phyloP scores from a whole-genome alignment of 2,329 filamentous ascomycete species.

The Teratosphaeria destructans region DNA sequence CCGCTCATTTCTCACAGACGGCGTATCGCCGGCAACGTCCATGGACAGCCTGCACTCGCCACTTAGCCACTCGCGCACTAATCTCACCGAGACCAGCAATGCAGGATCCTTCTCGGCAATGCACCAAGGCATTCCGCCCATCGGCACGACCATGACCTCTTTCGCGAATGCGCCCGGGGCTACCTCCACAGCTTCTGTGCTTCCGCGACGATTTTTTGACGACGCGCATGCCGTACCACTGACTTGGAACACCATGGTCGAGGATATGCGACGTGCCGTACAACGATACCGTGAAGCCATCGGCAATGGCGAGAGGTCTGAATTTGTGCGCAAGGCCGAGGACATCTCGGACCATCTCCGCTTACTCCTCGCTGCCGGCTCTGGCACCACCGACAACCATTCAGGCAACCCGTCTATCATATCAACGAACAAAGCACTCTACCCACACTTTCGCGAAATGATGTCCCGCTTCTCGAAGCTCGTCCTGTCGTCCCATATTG shows the following conservation, averaged over 20 bases:
- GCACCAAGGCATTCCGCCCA: constrained; percentile 35
- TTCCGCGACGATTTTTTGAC: constrained; percentile 81
- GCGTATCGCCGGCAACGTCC: constrained; percentile 75
- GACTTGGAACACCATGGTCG: constrained; percentile 80
- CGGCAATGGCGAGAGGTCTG: constrained; percentile 67
- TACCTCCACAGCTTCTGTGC: constrained; percentile 30
- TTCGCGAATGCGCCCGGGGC: constrained; percentile 40
- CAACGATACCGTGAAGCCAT: constrained; percentile 88
- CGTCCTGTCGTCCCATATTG: constrained; percentile 94
- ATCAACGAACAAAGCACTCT: constrained; percentile 91
- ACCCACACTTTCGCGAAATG: constrained; percentile 96
- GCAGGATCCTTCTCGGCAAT: constrained; percentile 37
- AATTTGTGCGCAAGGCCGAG: constrained; percentile 90
- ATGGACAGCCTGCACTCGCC: constrained; percentile 81
- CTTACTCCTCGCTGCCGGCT: constrained; percentile 85
- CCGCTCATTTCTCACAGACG: constrained; percentile 55
- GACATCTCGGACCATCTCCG: constrained; percentile 96
- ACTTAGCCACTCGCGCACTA: constrained; percentile 46
- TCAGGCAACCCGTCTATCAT: constrained; percentile 99
- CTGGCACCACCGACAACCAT: constrained; percentile 95
- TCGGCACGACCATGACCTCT: constrained; percentile 44
- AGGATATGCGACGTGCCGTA: constrained; percentile 86
- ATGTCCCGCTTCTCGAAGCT: constrained; percentile 99
- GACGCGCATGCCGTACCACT: constrained; percentile 70
- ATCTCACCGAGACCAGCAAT: constrained; percentile 37